These are phyloP conservation scores for Didymella keratinophila DNA, from an alignment of 2,329 filamentous ascomycete genomes.

Conservation along the genomic window DNA sequence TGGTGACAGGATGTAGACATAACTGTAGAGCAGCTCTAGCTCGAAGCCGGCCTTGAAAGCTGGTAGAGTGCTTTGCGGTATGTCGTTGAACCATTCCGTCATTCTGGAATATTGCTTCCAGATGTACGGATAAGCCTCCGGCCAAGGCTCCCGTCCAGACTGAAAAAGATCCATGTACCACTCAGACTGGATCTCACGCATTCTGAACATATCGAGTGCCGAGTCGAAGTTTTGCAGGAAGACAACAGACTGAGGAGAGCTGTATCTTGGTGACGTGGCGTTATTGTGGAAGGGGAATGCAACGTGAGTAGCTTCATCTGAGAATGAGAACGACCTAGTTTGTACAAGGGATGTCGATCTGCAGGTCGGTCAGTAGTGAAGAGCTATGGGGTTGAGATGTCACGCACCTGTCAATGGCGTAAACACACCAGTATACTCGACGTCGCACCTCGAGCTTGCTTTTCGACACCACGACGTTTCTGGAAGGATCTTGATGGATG, in stretches of 20 bases:
- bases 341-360: constrained; percentile 90
- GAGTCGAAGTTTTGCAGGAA: constrained; percentile 69
- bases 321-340: constrained; percentile 89
- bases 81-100: constrained; percentile 80
- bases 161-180: constrained; percentile 93
- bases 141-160: constrained; percentile 72
- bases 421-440: constrained; percentile 88
- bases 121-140: constrained; percentile 73
- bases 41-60: constrained; percentile 80
- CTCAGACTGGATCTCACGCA: constrained; percentile 83
- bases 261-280: constrained; percentile 52
- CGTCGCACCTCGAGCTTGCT: constrained; percentile 78
- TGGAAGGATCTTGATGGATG: constrained; percentile 88
- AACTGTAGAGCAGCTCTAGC: constrained; percentile 88
- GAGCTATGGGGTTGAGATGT: constrained; percentile 8
- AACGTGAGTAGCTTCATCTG: constrained; percentile 85
- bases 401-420: constrained; percentile 80
- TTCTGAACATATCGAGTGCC: constrained; percentile 78
- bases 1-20: constrained; percentile 86
- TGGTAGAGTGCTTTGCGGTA: constrained; percentile 70
- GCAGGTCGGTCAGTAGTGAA: constrained; percentile 26
- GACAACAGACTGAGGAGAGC: constrained; percentile 58
- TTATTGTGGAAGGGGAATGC: constrained; percentile 67
- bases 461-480: constrained; percentile 71
- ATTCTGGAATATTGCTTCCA: constrained; percentile 80